Evolutionary conservation across 1,284 basidiomycete genomes (phyloP).

Genomic region (Fomitopsis betulina): DNA sequence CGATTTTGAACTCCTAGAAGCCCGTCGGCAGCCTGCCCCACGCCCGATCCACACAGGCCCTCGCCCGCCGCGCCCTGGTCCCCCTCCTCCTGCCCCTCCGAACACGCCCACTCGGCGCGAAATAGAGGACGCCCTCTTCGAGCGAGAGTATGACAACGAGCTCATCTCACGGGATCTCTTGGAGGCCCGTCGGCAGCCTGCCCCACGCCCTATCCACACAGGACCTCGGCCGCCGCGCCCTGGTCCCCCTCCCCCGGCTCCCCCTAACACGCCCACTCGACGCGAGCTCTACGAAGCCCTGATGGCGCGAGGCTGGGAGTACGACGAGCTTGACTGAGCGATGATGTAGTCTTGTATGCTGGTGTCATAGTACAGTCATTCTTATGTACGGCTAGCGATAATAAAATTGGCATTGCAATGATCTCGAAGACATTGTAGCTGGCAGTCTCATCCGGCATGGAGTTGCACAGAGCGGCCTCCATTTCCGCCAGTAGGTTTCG

Average conservation of each 20-base stretch:
- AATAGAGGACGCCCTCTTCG: too few species aligned
- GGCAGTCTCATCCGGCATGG: too few species aligned
- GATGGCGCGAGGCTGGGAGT: neutral
- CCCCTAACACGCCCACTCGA: neutral
- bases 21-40: too few species aligned
- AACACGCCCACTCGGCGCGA: too few species aligned
- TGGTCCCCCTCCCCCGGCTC: neutral
- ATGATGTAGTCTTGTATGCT: neutral
- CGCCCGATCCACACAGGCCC: too few species aligned
- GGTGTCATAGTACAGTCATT: neutral
- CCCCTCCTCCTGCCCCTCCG: too few species aligned
- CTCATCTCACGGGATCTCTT: neutral
- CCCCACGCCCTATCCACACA: neutral
- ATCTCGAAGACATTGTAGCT: too few species aligned
- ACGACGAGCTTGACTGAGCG: neutral
- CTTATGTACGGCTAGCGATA: neutral
- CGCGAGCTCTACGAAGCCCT: neutral
- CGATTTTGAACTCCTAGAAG: neutral
- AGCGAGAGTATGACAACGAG: neutral
- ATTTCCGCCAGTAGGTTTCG: too few species aligned
- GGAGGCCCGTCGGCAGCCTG: neutral
- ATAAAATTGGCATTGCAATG: too few species aligned
- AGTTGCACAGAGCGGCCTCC: too few species aligned
- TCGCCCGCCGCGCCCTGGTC: too few species aligned
- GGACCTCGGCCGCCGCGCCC: too few species aligned